A percentile compares a stretch with the other conserved stretches of the same genome.
Evolutionary conservation across 331 rosid genomes (phyloP).

Genomic region (Erythrophleum ivorense): DNA sequence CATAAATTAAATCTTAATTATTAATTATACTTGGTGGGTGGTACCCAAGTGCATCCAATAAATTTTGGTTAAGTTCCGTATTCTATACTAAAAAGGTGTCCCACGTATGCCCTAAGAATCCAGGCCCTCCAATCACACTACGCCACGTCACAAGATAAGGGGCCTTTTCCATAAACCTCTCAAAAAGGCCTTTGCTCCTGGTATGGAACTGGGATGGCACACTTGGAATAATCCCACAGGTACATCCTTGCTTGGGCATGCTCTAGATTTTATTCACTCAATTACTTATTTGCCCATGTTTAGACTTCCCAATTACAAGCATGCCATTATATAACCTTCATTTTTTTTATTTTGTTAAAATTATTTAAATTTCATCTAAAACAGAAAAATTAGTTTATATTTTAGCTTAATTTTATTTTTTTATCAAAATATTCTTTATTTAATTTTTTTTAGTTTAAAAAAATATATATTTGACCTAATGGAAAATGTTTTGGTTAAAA

Average conservation of each 20-base stretch:
- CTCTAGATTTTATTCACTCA: constrained; percentile 7
- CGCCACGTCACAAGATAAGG: constrained; percentile 69
- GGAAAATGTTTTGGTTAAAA: too few species aligned
- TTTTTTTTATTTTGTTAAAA: too few species aligned
- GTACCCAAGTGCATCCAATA: too few species aligned
- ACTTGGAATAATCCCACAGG: constrained; percentile 39
- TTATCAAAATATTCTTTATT: too few species aligned
- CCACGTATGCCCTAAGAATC: constrained; percentile 69
- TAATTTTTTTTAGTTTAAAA: too few species aligned
- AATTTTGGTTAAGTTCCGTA: too few species aligned
- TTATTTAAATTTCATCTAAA: too few species aligned
- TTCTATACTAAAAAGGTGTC: background rate
- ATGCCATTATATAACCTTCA: background rate
- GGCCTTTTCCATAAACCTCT: constrained; percentile 30
- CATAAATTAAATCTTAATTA: too few species aligned
- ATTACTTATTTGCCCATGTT: constrained; percentile 23
- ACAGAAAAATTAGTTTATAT: too few species aligned
- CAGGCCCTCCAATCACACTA: constrained; percentile 1
- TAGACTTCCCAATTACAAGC: background rate
- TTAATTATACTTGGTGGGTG: too few species aligned
- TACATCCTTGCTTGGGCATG: constrained; percentile 45
- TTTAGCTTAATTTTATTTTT: too few species aligned
- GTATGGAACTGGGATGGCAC: constrained; percentile 42
- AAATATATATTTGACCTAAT: too few species aligned
- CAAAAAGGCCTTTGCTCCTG: background rate